These are phyloP conservation scores for Neofusicoccum cordaticola DNA, from an alignment of 2,329 filamentous ascomycete genomes.

Conservation along the genomic window DNA sequence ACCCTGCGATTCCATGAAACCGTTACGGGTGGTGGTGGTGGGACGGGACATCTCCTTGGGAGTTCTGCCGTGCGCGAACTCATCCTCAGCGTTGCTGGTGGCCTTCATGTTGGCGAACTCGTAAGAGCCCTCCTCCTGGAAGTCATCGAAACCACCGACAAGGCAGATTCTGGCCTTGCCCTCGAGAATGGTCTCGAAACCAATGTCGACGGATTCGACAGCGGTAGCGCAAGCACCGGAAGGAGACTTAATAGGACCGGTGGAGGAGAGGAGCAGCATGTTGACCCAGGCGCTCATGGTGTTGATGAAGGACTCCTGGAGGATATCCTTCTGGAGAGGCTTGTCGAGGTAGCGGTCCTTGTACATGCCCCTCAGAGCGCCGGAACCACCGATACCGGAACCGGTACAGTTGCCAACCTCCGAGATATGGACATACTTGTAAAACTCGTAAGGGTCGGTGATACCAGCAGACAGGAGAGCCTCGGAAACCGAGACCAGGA, in stretches of 20 bases:
- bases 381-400: slow-evolving; percentile 95
- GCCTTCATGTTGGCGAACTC: slow-evolving; percentile 99
- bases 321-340: slow-evolving; percentile 96
- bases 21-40: slow-evolving; percentile 92
- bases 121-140: slow-evolving; percentile 98
- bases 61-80: slow-evolving; percentile 91
- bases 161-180: slow-evolving; percentile 97
- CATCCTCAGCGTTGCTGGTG: slow-evolving; percentile 95
- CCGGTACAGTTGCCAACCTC: slow-evolving; percentile 98
- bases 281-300: slow-evolving; percentile 99
- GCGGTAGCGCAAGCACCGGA: slow-evolving; percentile 96
- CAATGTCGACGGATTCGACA: slow-evolving; percentile 95
- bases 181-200: slow-evolving; percentile 97
- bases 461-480: slow-evolving; percentile 89
- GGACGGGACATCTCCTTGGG: slow-evolving; percentile 97
- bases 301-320: slow-evolving; percentile 99
- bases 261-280: slow-evolving; percentile 96
- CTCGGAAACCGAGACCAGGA: slow-evolving; percentile 91
- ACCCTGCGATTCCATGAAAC: slow-evolving; percentile 99
- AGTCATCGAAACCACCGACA: slow-evolving; percentile 98
- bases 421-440: slow-evolving; percentile 98
- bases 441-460: slow-evolving; percentile 98
- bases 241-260: slow-evolving; percentile 96
- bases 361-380: slow-evolving; percentile 94
- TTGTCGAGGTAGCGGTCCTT: slow-evolving; percentile 96